Evolutionary conservation across 768 basidiomycete species (phyloP).

Genomic region (Fomitopsis serialis): DNA sequence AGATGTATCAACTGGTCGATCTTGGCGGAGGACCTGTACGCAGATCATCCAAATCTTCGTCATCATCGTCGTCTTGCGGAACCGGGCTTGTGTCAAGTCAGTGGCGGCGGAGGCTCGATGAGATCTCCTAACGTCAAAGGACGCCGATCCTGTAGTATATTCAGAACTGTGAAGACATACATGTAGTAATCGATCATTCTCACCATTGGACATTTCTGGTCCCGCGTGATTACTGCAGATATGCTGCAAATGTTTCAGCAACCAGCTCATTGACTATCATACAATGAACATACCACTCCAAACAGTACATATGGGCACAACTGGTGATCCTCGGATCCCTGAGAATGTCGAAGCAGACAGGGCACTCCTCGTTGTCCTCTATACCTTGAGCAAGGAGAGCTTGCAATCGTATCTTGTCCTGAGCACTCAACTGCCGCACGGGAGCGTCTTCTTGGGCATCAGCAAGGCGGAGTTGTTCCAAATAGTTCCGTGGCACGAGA

Average conservation of each 20-base stretch:
- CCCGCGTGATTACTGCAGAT: conserved; percentile 60
- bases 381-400: conserved; percentile 54
- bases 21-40: conserved; percentile 69
- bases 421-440: conserved; percentile 10
- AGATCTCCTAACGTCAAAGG: conserved; percentile 48
- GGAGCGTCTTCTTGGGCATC: conserved; percentile 28
- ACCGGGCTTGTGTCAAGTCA: conserved; percentile 62
- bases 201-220: conserved; percentile 83
- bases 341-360: conserved; percentile 60
- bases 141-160: conserved; percentile 75
- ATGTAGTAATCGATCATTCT: too few relatives aligned
- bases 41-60: conserved; percentile 33
- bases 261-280: not conserved
- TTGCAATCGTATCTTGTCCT: conserved; percentile 53
- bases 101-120: conserved; percentile 56
- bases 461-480: conserved; percentile 50
- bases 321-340: conserved; percentile 66
- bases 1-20: conserved; percentile 77
- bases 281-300: conserved; percentile 48
- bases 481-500: conserved; percentile 64
- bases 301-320: conserved; percentile 71
- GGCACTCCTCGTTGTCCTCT: conserved; percentile 82
- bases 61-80: conserved; percentile 32
- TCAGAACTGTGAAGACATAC: too few relatives aligned
- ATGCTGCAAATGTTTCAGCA: conserved; percentile 39